A percentile compares a stretch with the other conserved stretches of the same genome.
Conservation (phyloP, 2,329 filamentous ascomycete genomes). For the Colletotrichum nymphaeae region DNA sequence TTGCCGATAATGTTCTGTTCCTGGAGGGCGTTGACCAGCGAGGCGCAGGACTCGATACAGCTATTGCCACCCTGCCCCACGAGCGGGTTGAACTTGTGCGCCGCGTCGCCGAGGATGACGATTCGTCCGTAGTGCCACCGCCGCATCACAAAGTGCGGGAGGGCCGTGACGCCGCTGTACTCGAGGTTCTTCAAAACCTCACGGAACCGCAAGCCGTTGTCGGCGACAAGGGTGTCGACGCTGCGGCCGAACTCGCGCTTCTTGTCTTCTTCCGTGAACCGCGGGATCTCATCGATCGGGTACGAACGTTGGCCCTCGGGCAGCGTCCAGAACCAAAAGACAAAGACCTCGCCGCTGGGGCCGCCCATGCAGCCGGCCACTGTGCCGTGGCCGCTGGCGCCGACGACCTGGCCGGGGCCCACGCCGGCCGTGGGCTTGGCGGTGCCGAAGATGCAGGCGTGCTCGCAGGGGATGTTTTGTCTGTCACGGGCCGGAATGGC, state of each 20-base stretch:
- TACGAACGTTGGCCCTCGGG: constrained; percentile 13
- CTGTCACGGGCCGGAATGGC: constrained; percentile 22
- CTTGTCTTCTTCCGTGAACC: constrained; percentile 22
- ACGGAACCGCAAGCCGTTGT: constrained; percentile 10
- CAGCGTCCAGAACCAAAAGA: constrained; percentile 32
- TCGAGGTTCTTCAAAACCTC: constrained; percentile 6
- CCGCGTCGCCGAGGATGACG: constrained; percentile 46
- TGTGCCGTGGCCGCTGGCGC: constrained; percentile 14
- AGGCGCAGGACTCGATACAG: constrained; percentile 42
- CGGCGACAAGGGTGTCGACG: background rate
- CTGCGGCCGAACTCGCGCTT: constrained; percentile 13
- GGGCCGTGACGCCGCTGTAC: constrained; percentile 28
- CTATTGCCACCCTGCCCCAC: constrained; percentile 43
- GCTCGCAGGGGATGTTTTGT: constrained; percentile 20
- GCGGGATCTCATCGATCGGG: constrained; percentile 25
- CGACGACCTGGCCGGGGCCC: constrained; percentile 7
- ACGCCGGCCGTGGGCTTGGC: constrained; percentile 19
- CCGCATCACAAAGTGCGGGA: constrained; percentile 32
- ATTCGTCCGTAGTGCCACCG: constrained; percentile 46
- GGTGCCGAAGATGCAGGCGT: constrained; percentile 32
- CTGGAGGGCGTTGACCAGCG: constrained; percentile 40
- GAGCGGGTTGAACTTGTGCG: constrained; percentile 48
- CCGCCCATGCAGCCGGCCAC: constrained; percentile 26
- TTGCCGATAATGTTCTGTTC: background rate
- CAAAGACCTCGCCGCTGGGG: constrained; percentile 1